Percentiles rank a stretch among this genome's conserved stretches.
These are phyloP conservation scores for Plectosphaerella plurivora DNA, from an alignment of 2,329 filamentous ascomycete species.

Conservation along the genomic window DNA sequence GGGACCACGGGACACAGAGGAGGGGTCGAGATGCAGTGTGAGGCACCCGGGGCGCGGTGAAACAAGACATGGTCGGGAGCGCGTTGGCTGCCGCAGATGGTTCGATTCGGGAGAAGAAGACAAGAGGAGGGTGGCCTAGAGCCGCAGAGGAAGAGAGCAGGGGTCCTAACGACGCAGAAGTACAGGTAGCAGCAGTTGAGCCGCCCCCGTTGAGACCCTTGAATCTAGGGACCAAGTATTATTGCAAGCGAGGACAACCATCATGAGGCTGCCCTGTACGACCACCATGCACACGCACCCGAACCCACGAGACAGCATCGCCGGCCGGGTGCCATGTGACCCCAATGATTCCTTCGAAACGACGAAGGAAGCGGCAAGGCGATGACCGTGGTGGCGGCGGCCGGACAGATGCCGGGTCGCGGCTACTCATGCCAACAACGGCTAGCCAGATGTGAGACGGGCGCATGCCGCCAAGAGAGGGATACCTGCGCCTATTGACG, in stretches of 20 bases:
- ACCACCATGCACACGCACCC: background rate
- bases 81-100: background rate
- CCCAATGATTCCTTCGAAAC: background rate
- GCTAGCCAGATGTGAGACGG: conserved; percentile 7
- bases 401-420: background rate
- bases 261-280: background rate
- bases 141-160: no score
- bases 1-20: conserved; percentile 1
- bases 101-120: no score
- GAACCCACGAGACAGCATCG: background rate
- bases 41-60: conserved; percentile 4
- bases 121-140: no score
- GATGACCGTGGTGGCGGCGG: conserved; percentile 1
- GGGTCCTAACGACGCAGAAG: no score
- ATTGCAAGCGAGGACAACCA: background rate
- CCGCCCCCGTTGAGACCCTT: no score
- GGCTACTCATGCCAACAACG: conserved; percentile 12
- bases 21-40: conserved; percentile 1
- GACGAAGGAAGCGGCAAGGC: background rate
- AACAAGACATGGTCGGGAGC: conserved; percentile 5
- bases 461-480: conserved; percentile 6
- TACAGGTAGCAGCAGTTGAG: no score
- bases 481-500: conserved; percentile 5
- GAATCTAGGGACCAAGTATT: no score
- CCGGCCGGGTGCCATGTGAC: conserved; percentile 4